These are phyloP conservation scores for Scutellaria minor DNA, from an alignment of 257 asterid genomes.

Conservation along the genomic window DNA sequence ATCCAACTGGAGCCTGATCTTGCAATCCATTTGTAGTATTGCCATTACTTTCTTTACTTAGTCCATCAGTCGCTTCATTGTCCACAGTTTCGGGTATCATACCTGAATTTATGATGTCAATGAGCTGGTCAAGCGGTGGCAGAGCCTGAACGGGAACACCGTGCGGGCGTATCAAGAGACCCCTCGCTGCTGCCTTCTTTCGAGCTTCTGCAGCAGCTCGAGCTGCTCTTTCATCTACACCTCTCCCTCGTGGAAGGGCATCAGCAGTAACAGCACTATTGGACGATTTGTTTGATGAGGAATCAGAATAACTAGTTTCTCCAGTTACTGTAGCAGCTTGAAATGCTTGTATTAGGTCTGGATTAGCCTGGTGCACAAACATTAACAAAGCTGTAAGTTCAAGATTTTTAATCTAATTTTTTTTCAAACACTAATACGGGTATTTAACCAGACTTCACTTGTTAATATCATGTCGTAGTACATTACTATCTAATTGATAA, in stretches of 20 bases:
- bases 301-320: conserved; percentile 44
- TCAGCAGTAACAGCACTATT: conserved; percentile 32
- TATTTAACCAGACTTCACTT: too few relatives aligned
- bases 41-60: conserved; percentile 46
- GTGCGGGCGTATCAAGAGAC: conserved; percentile 70
- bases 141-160: conserved; percentile 69
- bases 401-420: too few relatives aligned
- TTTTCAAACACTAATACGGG: too few relatives aligned
- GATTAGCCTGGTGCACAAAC: conserved; percentile 65
- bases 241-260: conserved; percentile 44
- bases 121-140: conserved; percentile 70
- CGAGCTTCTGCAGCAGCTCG: conserved; percentile 82
- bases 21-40: conserved; percentile 42
- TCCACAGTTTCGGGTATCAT: conserved; percentile 39
- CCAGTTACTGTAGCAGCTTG: conserved; percentile 67
- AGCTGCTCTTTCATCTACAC: conserved; percentile 82
- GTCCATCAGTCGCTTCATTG: conserved; percentile 8
- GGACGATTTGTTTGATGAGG: conserved; percentile 47
- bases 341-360: conserved; percentile 74
- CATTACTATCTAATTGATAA: too few relatives aligned
- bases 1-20: conserved; percentile 66
- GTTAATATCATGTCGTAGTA: too few relatives aligned
- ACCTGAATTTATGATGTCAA: conserved; percentile 62
- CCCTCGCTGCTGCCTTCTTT: conserved; percentile 87
- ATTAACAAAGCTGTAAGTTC: not conserved